Evolutionary conservation across 2,329 filamentous ascomycete genomes (phyloP).

Genomic region (Metarhizium robertsii): DNA sequence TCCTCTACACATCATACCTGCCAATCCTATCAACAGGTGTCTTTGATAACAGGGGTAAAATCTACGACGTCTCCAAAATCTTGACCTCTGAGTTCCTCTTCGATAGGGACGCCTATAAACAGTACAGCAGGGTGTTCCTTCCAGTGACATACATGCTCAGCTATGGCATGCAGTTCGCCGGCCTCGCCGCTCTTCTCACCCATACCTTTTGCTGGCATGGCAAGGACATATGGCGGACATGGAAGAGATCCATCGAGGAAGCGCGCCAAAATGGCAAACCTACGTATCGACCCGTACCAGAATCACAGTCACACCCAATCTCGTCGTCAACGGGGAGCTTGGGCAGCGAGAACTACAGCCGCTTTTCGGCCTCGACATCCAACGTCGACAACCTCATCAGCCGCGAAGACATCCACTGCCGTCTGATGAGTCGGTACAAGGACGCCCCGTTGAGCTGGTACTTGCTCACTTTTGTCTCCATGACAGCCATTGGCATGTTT

Average conservation of each 20-base stretch:
- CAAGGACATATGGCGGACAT: constrained; percentile 69
- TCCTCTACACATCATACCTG: constrained; percentile 75
- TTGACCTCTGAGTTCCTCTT: constrained; percentile 71
- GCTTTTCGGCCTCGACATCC: constrained; percentile 26
- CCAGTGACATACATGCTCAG: constrained; percentile 83
- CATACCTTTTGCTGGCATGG: constrained; percentile 83
- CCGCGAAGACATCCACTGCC: constrained; percentile 74
- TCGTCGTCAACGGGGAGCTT: constrained; percentile 10
- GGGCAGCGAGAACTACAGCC: constrained; percentile 11
- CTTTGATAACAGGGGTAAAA: constrained; percentile 73
- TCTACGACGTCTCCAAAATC: constrained; percentile 75
- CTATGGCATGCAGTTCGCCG: constrained; percentile 80
- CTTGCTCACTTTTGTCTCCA: constrained; percentile 61
- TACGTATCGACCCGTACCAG: constrained; percentile 41
- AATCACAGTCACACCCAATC: constrained; percentile 15
- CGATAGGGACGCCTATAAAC: constrained; percentile 63
- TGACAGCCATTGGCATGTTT: constrained; percentile 73
- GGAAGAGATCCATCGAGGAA: constrained; percentile 59
- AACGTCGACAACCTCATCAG: constrained; percentile 49
- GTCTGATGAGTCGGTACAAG: constrained; percentile 73
- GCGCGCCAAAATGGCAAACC: constrained; percentile 40
- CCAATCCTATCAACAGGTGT: constrained; percentile 77
- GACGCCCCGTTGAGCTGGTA: constrained; percentile 82
- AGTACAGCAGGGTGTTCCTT: constrained; percentile 77
- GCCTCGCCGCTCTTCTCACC: constrained; percentile 67